A percentile compares a stretch with the other conserved stretches of the same genome.
phyloP scores from a whole-genome alignment of 2,329 filamentous ascomycete species.

The Ophiosphaerella narmari region DNA sequence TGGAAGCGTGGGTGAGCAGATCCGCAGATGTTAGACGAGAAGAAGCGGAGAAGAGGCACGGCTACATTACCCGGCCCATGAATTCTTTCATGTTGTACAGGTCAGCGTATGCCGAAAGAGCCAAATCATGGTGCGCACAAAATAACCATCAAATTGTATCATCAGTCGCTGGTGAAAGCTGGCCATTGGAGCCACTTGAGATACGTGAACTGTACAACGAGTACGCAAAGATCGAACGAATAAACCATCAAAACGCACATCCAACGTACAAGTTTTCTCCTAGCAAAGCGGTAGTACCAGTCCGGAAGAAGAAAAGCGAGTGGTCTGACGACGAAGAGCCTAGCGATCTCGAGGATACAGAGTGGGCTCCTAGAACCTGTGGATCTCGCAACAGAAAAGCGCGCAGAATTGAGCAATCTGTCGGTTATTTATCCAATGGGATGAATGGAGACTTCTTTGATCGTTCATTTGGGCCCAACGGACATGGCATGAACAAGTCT shows the following conservation, averaged over 20 bases:
- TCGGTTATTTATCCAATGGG: slow-evolving; percentile 32
- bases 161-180: slow-evolving; percentile 81
- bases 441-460: slow-evolving; percentile 33
- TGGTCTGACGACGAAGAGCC: slow-evolving; percentile 45
- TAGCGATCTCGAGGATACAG: slow-evolving; percentile 50
- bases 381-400: slow-evolving; percentile 25
- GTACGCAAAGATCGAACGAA: slow-evolving; percentile 78
- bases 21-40: slow-evolving; percentile 66
- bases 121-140: slow-evolving; percentile 77
- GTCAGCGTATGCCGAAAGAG: slow-evolving; percentile 85
- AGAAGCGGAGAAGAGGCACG: slow-evolving; percentile 73
- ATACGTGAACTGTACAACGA: slow-evolving; percentile 76
- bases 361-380: slow-evolving; percentile 42
- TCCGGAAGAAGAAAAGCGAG: slow-evolving; percentile 55
- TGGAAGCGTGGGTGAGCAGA: slow-evolving; percentile 78
- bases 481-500: slow-evolving; percentile 48
- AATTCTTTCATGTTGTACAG: slow-evolving; percentile 99
- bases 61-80: slow-evolving; percentile 88
- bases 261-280: slow-evolving; percentile 95
- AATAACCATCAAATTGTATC: slow-evolving; percentile 96
- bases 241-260: slow-evolving; percentile 83
- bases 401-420: slow-evolving; percentile 28
- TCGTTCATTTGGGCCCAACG: slow-evolving; percentile 32
- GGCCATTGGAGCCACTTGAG: slow-evolving; percentile 77
- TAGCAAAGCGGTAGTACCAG: slow-evolving; percentile 62